Evolutionary conservation across 164 flowering plant genomes (phyloP), one percentile per base, ranked within the genome.

Genomic region (Paratinospora sagittata): DNA sequence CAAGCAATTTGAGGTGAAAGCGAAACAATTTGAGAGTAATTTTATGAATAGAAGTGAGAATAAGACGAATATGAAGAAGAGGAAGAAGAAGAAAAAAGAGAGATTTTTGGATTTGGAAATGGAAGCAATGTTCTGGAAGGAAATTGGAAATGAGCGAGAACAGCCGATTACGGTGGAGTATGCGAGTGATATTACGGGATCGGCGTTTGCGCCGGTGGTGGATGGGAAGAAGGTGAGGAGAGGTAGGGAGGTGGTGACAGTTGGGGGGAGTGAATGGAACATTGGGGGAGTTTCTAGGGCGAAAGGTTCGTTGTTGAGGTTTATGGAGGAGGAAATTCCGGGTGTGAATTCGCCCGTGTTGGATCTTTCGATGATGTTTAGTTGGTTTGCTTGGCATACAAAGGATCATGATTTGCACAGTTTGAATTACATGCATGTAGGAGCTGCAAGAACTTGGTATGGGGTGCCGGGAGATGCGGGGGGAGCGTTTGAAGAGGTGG

Each of bases 371-470:
- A 96, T 96, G 99, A 70, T 96, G 90, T 96, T 96, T 72, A 91
- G 97, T 63, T 96, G 98, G 98, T 96, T 93, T 74, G 99, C 99
- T 76, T 96, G 99, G 99, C 99, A 96, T 84, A 97, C 86, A 3
- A 98, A 96, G 81, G 99, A 96, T 78, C 98, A 96, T 80, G 99
- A 96, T 70, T 81, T 96, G 80, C 98, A 93, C 72, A 90, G 97
- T 79, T 81, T 96, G 89, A 96, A 96, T 82, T 96, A 90, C 72
- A 37, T 96, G 92, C 99, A 96, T 78, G 76, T 84, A 74, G 99
- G 99, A 11, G 89, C 96, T 0, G 88, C 86, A 19, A 96, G 93
- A 87, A 96, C 99, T 0, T 96, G 99, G 99, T 96, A 96, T 71
- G 99, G 98, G 2, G 96, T 96, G 63, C 99, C 99, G 0, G 82